Evolutionary conservation across 148 eudicot genomes (phyloP).

Genomic region (Chenopodium formosanum): DNA sequence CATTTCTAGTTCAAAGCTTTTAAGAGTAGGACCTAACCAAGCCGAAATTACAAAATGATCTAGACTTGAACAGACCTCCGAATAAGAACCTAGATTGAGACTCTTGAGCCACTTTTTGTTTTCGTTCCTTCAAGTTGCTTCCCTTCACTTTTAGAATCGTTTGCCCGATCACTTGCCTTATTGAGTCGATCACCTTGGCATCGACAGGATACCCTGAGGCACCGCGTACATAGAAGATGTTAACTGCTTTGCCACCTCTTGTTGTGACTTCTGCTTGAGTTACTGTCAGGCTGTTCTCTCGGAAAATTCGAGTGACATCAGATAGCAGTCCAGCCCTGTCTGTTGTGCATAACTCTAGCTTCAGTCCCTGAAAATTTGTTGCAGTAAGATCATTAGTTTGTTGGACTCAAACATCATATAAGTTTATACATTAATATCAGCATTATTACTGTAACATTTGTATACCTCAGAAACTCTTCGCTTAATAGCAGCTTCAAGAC

Average conservation of each 20-base stretch:
- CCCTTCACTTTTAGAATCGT: conserved; percentile 83
- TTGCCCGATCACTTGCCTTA: conserved; percentile 73
- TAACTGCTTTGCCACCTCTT: conserved; percentile 66
- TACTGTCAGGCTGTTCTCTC: conserved; percentile 84
- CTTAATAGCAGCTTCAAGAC: conserved; percentile 89
- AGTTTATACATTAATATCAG: background rate
- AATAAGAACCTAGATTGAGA: conserved; percentile 76
- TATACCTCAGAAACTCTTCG: conserved; percentile 95
- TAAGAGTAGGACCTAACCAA: conserved; percentile 77
- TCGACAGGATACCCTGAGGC: conserved; percentile 87
- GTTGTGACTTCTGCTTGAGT: conserved; percentile 86
- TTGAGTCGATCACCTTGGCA: conserved; percentile 73
- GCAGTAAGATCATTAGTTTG: background rate
- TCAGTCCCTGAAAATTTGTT: conserved; percentile 55
- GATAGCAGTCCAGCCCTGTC: conserved; percentile 82
- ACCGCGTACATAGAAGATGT: conserved; percentile 81
- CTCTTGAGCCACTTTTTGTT: conserved; percentile 52
- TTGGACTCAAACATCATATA: background rate
- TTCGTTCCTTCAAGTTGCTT: conserved; percentile 38
- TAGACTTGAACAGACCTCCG: conserved; percentile 83
- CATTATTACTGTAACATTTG: background rate
- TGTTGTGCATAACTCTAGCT: conserved; percentile 82
- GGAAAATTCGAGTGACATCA: conserved; percentile 77
- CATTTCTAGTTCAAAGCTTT: background rate
- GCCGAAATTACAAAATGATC: conserved; percentile 81